A percentile compares a stretch with the other conserved stretches of the same genome.
Evolutionary conservation across 2,329 filamentous ascomycete genomes (phyloP).

Genomic region (Emericellopsis cladophorae): DNA sequence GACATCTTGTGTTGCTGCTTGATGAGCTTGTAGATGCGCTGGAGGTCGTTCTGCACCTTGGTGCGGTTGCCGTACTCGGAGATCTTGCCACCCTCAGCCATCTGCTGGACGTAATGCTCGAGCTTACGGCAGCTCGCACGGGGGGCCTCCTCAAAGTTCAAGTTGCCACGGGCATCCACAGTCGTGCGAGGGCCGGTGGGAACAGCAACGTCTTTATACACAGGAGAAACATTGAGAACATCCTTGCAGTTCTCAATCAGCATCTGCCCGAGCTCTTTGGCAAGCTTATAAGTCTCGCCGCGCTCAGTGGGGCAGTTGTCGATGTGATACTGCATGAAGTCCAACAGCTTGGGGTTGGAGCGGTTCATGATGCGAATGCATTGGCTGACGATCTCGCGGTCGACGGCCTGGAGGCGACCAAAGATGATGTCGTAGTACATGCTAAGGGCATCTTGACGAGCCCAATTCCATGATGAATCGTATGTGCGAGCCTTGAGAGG

Average conservation of each 20-base stretch:
- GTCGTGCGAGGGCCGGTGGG: slow-evolving; percentile 87
- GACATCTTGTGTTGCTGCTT: slow-evolving; percentile 97
- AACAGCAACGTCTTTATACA: slow-evolving; percentile 90
- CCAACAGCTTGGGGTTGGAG: slow-evolving; percentile 85
- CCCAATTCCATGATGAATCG: slow-evolving; percentile 99
- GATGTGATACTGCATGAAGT: slow-evolving; percentile 99
- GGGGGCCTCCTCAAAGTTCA: slow-evolving; percentile 82
- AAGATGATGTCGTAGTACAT: slow-evolving; percentile 99
- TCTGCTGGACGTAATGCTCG: slow-evolving; percentile 95
- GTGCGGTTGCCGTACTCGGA: slow-evolving; percentile 97
- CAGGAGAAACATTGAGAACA: slow-evolving; percentile 68
- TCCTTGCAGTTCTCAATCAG: slow-evolving; percentile 98
- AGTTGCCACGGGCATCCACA: slow-evolving; percentile 84
- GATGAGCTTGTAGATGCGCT: slow-evolving; percentile 95
- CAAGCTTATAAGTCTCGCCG: slow-evolving; percentile 95
- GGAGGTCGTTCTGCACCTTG: slow-evolving; percentile 93
- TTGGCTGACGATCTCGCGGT: slow-evolving; percentile 95
- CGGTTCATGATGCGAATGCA: slow-evolving; percentile 99
- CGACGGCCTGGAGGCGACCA: slow-evolving; percentile 79
- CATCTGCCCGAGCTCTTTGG: slow-evolving; percentile 83
- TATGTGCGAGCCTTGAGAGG: slow-evolving; percentile 90
- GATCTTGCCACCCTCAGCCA: slow-evolving; percentile 97
- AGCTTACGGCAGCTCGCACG: slow-evolving; percentile 87
- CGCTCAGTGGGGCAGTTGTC: slow-evolving; percentile 95
- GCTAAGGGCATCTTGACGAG: slow-evolving; percentile 86